Percentiles rank a stretch among this genome's conserved stretches.
Evolutionary conservation across 176 grass and related monocot genomes (phyloP).

Genomic region (Musa beccarii): DNA sequence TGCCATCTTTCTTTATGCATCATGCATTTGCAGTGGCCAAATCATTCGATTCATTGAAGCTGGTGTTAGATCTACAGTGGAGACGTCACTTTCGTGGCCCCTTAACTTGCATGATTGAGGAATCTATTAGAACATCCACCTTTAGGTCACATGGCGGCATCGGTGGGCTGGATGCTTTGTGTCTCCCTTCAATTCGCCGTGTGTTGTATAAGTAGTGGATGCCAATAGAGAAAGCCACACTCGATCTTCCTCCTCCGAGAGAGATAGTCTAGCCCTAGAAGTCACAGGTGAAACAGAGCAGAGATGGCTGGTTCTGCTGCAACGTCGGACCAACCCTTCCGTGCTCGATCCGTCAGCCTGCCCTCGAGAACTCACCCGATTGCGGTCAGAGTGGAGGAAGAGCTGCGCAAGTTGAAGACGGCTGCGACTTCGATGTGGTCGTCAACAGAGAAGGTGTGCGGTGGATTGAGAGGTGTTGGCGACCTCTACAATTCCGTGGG

Average conservation of each 20-base stretch:
- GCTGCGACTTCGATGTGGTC: not conserved
- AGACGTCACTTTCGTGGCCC: not conserved
- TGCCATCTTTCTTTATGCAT: not conserved
- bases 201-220: constrained; percentile 4
- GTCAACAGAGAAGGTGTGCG: not conserved
- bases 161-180: not conserved
- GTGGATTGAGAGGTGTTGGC: constrained; percentile 3
- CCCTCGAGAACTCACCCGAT: constrained; percentile 13
- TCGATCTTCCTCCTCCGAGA: not conserved
- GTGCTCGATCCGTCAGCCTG: constrained; percentile 19
- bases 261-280: not conserved
- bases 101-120: no score
- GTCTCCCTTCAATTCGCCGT: not conserved
- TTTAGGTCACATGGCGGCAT: not conserved
- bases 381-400: not conserved
- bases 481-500: not conserved
- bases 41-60: not conserved
- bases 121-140: not conserved
- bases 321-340: not conserved
- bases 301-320: not conserved
- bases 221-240: not conserved
- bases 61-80: not conserved
- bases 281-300: not conserved
- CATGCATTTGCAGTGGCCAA: not conserved
- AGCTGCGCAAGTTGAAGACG: constrained; percentile 2